Evolutionary conservation across 106 monocot species (phyloP).

Genomic region (Dendrobium chrysotoxum): DNA sequence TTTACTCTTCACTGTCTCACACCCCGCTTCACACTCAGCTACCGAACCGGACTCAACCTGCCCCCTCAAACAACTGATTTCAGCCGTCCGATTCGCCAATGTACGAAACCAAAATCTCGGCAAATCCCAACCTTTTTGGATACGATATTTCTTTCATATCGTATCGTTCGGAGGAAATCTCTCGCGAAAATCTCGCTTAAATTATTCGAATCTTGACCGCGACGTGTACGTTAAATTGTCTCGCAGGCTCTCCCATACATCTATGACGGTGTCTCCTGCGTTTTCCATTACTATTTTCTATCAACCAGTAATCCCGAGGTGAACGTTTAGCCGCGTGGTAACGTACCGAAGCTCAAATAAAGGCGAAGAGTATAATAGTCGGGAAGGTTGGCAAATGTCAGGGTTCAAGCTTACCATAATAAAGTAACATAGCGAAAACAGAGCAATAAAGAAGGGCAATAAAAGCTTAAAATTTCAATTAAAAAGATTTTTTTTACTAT

Average conservation of each 20-base stretch:
- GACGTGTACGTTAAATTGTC: not conserved
- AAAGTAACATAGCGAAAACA: not conserved
- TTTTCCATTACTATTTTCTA: no score
- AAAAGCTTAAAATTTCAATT: not conserved
- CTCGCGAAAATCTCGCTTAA: not conserved
- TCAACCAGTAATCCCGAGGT: no score
- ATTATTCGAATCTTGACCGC: conserved; percentile 7
- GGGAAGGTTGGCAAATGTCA: conserved; percentile 5
- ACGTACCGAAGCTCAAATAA: not conserved
- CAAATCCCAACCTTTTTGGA: no score
- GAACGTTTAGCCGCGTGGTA: not conserved
- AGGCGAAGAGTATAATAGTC: not conserved
- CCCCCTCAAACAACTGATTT: no score
- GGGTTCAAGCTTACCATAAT: conserved; percentile 4
- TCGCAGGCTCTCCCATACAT: not conserved
- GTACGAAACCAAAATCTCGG: no score
- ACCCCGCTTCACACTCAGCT: no score
- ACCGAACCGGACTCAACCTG: no score
- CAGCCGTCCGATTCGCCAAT: no score
- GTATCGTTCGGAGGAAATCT: not conserved
- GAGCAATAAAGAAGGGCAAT: not conserved
- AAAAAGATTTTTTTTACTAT: not conserved
- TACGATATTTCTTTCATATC: not conserved
- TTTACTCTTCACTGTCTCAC: no score
- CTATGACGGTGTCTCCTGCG: not conserved